Conservation (phyloP, 1,284 basidiomycete species). For the Pyrrhoderma lamaoense region DNA sequence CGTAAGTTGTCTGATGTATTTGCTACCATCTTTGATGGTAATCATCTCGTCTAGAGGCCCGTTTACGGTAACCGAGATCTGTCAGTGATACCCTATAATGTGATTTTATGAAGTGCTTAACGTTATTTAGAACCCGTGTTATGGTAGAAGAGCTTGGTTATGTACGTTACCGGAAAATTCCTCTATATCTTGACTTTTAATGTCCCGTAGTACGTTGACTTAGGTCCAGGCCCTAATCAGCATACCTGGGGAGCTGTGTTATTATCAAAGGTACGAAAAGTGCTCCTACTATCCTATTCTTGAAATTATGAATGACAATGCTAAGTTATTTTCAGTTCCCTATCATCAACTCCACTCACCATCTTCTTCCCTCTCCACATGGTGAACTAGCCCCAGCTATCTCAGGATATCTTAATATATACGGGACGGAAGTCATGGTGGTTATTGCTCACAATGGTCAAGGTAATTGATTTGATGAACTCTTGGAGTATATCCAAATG, state of each 20-base stretch:
- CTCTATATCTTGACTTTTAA: not conserved
- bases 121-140: constrained; percentile 54
- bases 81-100: constrained; percentile 34
- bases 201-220: constrained; percentile 55
- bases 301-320: not conserved
- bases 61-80: constrained; percentile 88
- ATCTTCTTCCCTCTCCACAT: constrained; percentile 81
- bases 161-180: constrained; percentile 38
- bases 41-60: constrained; percentile 46
- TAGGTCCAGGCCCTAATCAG: constrained; percentile 83
- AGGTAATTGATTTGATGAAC: constrained; percentile 36
- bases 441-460: constrained; percentile 92
- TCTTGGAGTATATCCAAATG: constrained; percentile 8
- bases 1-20: constrained; percentile 36
- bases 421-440: constrained; percentile 75
- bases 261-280: constrained; percentile 59
- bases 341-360: constrained; percentile 84
- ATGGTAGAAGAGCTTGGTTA: constrained; percentile 78
- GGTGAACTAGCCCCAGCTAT: constrained; percentile 92
- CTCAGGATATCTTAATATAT: constrained; percentile 80
- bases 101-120: constrained; percentile 7
- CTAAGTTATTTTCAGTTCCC: constrained; percentile 54
- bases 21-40: constrained; percentile 1
- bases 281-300: not conserved
- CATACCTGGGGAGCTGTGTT: constrained; percentile 90